Percentiles rank a stretch among this genome's conserved stretches.
Conservation (phyloP, 306 rosid genomes). For the Cicer cuneatum region DNA sequence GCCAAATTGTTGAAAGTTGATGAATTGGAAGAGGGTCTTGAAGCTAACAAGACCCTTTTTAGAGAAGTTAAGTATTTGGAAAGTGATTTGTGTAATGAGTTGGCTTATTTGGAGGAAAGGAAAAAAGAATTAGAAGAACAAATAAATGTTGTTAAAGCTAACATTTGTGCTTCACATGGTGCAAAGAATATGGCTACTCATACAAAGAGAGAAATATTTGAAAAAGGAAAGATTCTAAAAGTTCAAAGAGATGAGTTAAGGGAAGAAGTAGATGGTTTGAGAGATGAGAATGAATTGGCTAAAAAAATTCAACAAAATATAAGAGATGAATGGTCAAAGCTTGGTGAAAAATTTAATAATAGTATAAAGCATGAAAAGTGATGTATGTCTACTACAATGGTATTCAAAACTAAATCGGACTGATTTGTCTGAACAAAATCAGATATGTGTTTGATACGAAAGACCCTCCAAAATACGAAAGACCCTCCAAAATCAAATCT, state of each 20-base stretch:
- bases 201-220: slow-evolving; percentile 29
- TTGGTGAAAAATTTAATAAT: slow-evolving; percentile 11
- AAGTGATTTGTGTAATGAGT: slow-evolving; percentile 17
- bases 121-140: slow-evolving; percentile 8
- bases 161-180: slow-evolving; percentile 13
- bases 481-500: no score
- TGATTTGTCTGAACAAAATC: no score
- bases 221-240: slow-evolving; percentile 28
- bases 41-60: slow-evolving; percentile 19
- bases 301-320: slow-evolving; percentile 18
- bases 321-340: slow-evolving; percentile 29
- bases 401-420: no score
- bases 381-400: neutral
- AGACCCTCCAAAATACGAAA: no score
- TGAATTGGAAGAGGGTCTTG: slow-evolving; percentile 24
- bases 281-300: slow-evolving; percentile 29
- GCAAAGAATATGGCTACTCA: neutral
- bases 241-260: slow-evolving; percentile 30
- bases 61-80: slow-evolving; percentile 9
- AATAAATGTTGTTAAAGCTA: slow-evolving; percentile 17
- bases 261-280: slow-evolving; percentile 11
- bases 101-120: slow-evolving; percentile 21
- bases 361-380: neutral
- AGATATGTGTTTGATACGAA: no score
- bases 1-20: slow-evolving; percentile 11